phyloP scores from a whole-genome alignment of 2,329 filamentous ascomycete species.

The Trichoderma semiorbis region DNA sequence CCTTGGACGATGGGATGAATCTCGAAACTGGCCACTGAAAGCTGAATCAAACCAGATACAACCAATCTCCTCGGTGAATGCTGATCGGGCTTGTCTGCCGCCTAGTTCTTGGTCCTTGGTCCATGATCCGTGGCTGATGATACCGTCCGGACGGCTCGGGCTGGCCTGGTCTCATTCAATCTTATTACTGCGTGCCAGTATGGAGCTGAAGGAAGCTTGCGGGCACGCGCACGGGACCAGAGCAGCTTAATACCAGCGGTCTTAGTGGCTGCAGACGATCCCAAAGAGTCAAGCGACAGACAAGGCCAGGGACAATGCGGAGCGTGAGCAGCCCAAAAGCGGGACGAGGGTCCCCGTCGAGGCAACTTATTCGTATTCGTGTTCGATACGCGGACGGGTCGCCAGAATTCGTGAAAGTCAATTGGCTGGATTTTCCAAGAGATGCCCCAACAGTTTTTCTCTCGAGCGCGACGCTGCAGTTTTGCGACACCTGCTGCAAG shows the following conservation, averaged over 20 bases:
- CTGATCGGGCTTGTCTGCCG: neutral
- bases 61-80: neutral
- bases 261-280: neutral
- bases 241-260: neutral
- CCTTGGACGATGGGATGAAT: neutral
- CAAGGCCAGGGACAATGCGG: neutral
- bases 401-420: neutral
- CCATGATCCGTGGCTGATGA: neutral
- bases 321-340: neutral
- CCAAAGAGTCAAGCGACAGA: neutral
- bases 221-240: neutral
- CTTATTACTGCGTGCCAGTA: neutral
- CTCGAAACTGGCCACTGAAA: neutral
- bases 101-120: neutral
- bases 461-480: neutral
- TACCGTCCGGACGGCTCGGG: constrained; percentile 1
- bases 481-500: constrained; percentile 16
- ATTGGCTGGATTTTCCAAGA: neutral
- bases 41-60: neutral
- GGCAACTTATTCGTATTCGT: constrained; percentile 25
- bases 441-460: neutral
- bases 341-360: neutral
- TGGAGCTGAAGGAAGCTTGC: neutral
- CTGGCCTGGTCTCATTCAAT: neutral
- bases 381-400: constrained; percentile 18